Evolutionary conservation across 768 basidiomycete species (phyloP).

Genomic region (Suillus paluster): DNA sequence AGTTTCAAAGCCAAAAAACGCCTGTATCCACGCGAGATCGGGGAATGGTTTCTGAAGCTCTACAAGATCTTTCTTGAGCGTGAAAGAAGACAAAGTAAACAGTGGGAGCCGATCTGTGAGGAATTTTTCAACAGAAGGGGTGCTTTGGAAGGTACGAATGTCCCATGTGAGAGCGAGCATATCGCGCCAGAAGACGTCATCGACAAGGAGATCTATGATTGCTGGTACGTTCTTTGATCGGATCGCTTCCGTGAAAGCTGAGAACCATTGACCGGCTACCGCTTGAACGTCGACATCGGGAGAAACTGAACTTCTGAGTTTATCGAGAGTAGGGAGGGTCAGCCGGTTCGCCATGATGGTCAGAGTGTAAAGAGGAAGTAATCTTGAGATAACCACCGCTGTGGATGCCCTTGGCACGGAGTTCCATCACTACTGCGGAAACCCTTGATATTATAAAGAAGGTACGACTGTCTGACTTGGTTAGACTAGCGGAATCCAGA

Average conservation of each 20-base stretch:
- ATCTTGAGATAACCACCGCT: slow-evolving; percentile 3
- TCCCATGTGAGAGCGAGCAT: slow-evolving; percentile 65
- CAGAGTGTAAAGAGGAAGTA: not conserved
- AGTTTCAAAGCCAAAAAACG: slow-evolving; percentile 48
- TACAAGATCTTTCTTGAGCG: slow-evolving; percentile 23
- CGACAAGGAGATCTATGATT: slow-evolving; percentile 38
- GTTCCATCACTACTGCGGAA: not conserved
- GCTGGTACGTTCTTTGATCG: slow-evolving; percentile 39
- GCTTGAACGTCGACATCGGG: slow-evolving; percentile 39
- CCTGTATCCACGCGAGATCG: slow-evolving; percentile 48
- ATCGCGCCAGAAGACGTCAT: slow-evolving; percentile 59
- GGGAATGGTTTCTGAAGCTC: slow-evolving; percentile 33
- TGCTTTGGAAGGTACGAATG: slow-evolving; percentile 58
- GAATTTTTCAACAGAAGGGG: slow-evolving; percentile 43
- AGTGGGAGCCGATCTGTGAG: slow-evolving; percentile 48
- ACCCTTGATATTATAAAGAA: too few species aligned
- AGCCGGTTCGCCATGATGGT: not conserved
- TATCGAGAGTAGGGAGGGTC: slow-evolving; percentile 28
- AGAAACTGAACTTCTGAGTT: slow-evolving; percentile 28
- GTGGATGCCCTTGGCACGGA: not conserved
- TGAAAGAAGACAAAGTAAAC: slow-evolving; percentile 26
- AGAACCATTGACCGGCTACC: slow-evolving; percentile 47
- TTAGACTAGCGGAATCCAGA: too few species aligned
- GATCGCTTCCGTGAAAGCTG: slow-evolving; percentile 39
- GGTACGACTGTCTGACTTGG: too few species aligned